These are phyloP conservation scores for Pelagophyceae sp. DNA, from an alignment of 352 stramenopile species.

Conservation along the genomic window DNA sequence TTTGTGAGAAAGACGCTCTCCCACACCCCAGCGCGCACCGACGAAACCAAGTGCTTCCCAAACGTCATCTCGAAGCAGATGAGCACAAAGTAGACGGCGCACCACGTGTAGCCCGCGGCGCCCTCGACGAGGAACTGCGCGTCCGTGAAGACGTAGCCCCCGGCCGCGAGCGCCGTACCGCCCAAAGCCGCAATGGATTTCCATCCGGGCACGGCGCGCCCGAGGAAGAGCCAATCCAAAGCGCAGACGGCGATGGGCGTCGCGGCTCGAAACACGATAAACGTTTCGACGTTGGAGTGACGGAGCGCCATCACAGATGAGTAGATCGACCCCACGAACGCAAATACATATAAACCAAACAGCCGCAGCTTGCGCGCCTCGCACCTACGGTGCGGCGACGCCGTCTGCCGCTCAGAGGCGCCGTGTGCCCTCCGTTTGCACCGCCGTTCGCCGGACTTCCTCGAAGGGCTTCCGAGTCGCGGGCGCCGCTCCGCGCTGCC, in stretches of 20 bases:
- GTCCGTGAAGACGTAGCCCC: conserved; percentile 46
- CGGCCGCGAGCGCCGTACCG: conserved; percentile 50
- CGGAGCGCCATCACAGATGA: conserved; percentile 64
- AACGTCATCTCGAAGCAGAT: conserved; percentile 65
- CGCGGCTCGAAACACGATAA: conserved; percentile 66
- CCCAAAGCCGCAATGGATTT: conserved; percentile 44
- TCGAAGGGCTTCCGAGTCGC: background rate
- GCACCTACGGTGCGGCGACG: background rate
- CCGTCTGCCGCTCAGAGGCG: too few species aligned
- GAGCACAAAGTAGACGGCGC: conserved; percentile 47
- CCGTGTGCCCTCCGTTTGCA: too few species aligned
- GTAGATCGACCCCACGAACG: conserved; percentile 61
- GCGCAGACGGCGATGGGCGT: conserved; percentile 56
- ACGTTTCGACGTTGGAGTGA: conserved; percentile 64
- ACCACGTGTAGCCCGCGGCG: conserved; percentile 50
- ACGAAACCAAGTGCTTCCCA: conserved; percentile 12
- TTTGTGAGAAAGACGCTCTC: conserved; percentile 16
- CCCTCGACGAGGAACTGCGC: conserved; percentile 38
- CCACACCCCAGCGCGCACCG: background rate
- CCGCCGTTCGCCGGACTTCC: too few species aligned
- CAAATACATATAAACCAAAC: conserved; percentile 36
- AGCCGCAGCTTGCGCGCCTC: background rate
- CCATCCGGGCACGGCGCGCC: conserved; percentile 49
- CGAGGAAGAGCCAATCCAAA: conserved; percentile 60
- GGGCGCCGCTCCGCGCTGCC: too few species aligned